Base-by-base conservation (phyloP, 192 early-diverging fungal genomes). In the Mortierella antarctica region DNA sequence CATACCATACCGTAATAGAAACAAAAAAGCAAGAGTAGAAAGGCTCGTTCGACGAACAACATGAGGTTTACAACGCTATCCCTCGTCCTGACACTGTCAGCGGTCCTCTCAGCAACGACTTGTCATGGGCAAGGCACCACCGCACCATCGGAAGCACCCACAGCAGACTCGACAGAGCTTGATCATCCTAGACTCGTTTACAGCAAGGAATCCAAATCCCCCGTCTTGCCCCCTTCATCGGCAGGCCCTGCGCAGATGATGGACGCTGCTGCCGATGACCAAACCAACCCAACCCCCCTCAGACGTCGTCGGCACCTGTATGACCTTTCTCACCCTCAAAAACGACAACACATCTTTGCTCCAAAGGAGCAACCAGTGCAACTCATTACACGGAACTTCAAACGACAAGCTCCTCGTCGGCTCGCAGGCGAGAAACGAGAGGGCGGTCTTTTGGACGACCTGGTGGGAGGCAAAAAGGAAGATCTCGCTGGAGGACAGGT, bases 361-460 rank as follows among this genome's bases (percentile, higher is more conserved):
- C 31, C 31, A 31, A 31, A 31, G 31, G 31, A 31, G 31, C 31
- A 31, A 31, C 31, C 31, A 31, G 31, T 31, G 31, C 31, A 31
- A 31, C 9, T 1, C 18, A 15, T 20, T 31, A 51, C 9, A 23
- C 14, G 14, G 41, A 54, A 54, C 15, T 21, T 11, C 6, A 50
- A 23, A 62, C 20, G 52, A 6, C 21, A 46, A 42, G 53, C 45
- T 42, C 73, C 73, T 62, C 73, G 73, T 67, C 73, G 65, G 11
- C 52, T 74, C 50, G 57, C 65, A 8, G 58, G 58, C 58, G 73
- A 74, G 31, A 55, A 65, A 62, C 64, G 73, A 62, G 73, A 44
- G 40, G 51, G 5, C 10, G 11, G 31, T 17, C 48, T 55, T 17
- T 53, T 62, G 49, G 58, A 46, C 18, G 46, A 54, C 6, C n/a